Base-by-base conservation (phyloP, 768 basidiomycete species). In the Russula earlei region DNA sequence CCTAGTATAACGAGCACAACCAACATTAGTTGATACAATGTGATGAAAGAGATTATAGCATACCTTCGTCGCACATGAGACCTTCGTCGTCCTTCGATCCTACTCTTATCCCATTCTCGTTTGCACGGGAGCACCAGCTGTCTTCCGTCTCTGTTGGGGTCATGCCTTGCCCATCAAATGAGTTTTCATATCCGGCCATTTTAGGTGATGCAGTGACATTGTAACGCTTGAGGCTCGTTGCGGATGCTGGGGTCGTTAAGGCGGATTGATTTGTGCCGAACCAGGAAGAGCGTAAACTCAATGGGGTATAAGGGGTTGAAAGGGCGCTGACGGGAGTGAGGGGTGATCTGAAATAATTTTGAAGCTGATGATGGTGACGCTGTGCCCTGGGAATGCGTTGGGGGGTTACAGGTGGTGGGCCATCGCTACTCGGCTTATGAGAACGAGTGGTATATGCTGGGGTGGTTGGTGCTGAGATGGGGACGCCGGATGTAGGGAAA, bases 91-190 rank as follows among this genome's bases (percentile, higher is more conserved):
- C 66, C 19, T 66, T 69, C 37, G 73, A 69, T 25, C 78, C 72
- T 49, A 85, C 82, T 67, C 77, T 83, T 56, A 87, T 86, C 41
- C 84, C 84, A 59, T 86, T 82, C 62, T 85, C 82, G 55, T 73
- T 81, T 49, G 85, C 83, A 48, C 85, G 74, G 29, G 78, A 81
- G 54, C 86, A 77, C 87, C 87, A 89, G 66, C 79, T 86, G 33
- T 77, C 75, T 5, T 83, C 77, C 37, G 82, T 76, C 66, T 84
- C 81, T 15, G 80, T 78, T 22, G 82, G 71, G 63, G 75, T 77
- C 60, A 69, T 71, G 61, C 75, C 73, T 48, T 55, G 48, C 15
- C 44, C 46, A 33, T 49, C 58, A 34, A 60, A 52, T 5, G 59
- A 41, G 61, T 76, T 76, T 43, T 66, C 62, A 49, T 61, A 67